A percentile compares a stretch with the other conserved stretches of the same genome.
phyloP scores from a whole-genome alignment of 176 grass and related monocot species.

The Musa troglodytarum region DNA sequence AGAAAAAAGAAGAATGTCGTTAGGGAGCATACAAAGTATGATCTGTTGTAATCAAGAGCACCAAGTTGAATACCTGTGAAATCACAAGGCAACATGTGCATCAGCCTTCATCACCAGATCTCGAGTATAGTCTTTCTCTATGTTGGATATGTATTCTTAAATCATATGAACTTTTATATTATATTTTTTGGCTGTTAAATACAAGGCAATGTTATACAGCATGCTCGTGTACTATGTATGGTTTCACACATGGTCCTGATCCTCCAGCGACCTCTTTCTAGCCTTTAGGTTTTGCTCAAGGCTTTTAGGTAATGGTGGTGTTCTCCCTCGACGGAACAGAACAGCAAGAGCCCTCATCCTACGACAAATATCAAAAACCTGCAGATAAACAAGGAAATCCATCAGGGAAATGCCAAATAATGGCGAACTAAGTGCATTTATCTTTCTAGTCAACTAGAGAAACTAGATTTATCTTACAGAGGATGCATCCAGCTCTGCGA shows the following conservation, averaged over 20 bases:
- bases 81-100: background rate
- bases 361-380: conserved; percentile 80
- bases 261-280: conserved; percentile 74
- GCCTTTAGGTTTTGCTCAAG: conserved; percentile 68
- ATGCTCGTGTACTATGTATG: background rate
- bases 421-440: background rate
- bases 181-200: background rate
- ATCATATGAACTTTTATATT: background rate
- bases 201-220: background rate
- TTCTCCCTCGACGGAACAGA: conserved; percentile 62
- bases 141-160: background rate
- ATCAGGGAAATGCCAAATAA: background rate
- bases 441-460: background rate
- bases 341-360: conserved; percentile 78
- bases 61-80: background rate
- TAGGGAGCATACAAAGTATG: background rate
- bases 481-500: conserved; percentile 90
- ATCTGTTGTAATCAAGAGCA: background rate
- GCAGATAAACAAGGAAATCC: background rate
- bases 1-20: too few relatives aligned
- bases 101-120: background rate
- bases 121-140: too few relatives aligned
- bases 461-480: conserved; percentile 41
- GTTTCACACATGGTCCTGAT: conserved; percentile 33
- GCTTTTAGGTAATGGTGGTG: conserved; percentile 62